phyloP scores from a whole-genome alignment of 441 rosid genomes.

The Geranium incanum region DNA sequence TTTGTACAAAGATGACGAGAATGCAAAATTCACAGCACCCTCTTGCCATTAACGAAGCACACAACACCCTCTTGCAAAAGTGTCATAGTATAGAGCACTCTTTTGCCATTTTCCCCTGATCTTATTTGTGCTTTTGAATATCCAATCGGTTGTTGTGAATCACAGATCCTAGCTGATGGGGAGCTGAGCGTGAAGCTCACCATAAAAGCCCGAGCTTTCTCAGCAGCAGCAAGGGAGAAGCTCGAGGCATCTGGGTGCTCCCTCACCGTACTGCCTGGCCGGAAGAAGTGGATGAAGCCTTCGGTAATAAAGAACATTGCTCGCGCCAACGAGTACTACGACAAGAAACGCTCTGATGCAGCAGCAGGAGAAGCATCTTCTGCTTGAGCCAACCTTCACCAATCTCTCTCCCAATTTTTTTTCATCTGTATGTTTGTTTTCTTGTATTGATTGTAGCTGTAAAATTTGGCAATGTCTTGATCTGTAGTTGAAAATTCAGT shows the following conservation, averaged over 20 bases:
- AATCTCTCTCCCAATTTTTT: background rate
- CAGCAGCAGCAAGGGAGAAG: conserved; percentile 74
- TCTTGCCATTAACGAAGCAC: too few relatives aligned
- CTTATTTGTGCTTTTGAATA: background rate
- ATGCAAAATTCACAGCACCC: too few relatives aligned
- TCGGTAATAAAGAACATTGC: background rate
- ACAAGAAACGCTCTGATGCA: background rate
- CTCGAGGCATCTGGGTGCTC: conserved; percentile 77
- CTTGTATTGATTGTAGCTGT: too few relatives aligned
- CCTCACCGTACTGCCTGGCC: conserved; percentile 64
- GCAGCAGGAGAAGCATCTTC: background rate
- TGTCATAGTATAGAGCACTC: too few relatives aligned
- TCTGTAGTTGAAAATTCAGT: background rate
- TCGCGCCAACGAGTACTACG: background rate
- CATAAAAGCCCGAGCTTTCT: conserved; percentile 70
- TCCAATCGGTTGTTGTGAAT: conserved; percentile 9
- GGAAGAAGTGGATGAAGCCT: conserved; percentile 62
- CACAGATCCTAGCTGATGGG: conserved; percentile 72
- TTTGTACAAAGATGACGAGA: background rate
- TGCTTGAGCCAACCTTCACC: background rate
- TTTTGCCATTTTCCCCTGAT: too few relatives aligned
- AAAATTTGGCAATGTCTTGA: too few relatives aligned
- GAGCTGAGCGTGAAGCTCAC: conserved; percentile 64
- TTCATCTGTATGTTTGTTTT: background rate
- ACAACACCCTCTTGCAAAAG: too few relatives aligned